Conservation (phyloP, 345 rosid genomes). For the Cardamine occulta region DNA sequence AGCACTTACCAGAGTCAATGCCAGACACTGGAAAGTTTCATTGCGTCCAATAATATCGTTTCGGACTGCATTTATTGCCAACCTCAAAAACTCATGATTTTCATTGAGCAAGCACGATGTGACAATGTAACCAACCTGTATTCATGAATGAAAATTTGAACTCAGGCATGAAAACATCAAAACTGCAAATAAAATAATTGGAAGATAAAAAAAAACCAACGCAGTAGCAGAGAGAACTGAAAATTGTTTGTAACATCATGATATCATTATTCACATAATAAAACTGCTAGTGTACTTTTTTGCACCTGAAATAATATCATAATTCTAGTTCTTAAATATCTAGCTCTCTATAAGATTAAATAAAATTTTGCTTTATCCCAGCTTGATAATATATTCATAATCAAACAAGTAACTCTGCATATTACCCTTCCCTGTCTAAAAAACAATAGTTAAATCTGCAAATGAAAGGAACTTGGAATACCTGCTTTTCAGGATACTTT, state of each 20-base stretch:
- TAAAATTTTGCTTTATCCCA: neutral
- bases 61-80: constrained; percentile 97
- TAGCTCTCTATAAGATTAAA: neutral
- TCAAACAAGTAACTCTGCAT: constrained; percentile 3
- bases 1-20: constrained; percentile 88
- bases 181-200: neutral
- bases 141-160: constrained; percentile 7
- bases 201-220: neutral
- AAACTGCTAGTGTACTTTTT: neutral
- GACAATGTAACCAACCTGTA: constrained; percentile 98
- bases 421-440: neutral
- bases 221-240: constrained; percentile 12
- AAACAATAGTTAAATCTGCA: neutral
- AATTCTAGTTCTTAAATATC: neutral
- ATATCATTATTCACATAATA: neutral
- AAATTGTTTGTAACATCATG: neutral
- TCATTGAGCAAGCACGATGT: constrained; percentile 93
- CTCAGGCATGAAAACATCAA: neutral
- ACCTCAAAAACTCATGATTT: constrained; percentile 92
- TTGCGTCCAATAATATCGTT: constrained; percentile 98
- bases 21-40: constrained; percentile 98
- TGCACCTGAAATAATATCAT: neutral
- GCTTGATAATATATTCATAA: neutral
- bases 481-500: constrained; percentile 99
- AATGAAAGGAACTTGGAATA: constrained; percentile 31